Evolutionary conservation across 306 rosid species (phyloP).

Genomic region (Phaseolus lunatus): DNA sequence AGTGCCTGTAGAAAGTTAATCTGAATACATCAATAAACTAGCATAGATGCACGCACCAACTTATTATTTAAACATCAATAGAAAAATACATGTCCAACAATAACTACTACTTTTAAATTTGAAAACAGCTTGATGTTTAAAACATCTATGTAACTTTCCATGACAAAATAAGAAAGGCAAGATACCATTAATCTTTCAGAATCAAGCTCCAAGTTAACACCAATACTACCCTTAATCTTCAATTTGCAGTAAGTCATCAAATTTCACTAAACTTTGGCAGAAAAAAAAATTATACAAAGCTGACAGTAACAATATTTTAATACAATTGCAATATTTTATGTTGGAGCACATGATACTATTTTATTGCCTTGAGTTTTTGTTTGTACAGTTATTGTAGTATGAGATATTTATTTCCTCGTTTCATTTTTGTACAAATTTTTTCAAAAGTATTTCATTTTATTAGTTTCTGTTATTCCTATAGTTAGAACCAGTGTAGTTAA

Average conservation of each 20-base stretch:
- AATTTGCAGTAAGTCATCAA: constrained; percentile 31
- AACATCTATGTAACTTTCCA: background rate
- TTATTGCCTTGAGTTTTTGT: background rate
- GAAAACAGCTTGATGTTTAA: background rate
- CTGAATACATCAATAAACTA: constrained; percentile 40
- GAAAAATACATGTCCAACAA: constrained; percentile 20
- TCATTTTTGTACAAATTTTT: background rate
- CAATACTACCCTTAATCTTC: constrained; percentile 20
- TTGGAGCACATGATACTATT: background rate
- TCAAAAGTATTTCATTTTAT: background rate
- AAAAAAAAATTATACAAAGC: background rate
- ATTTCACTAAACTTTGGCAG: background rate
- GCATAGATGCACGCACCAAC: constrained; percentile 25
- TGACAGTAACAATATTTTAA: constrained; percentile 22
- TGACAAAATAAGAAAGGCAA: constrained; percentile 34
- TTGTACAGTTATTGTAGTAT: background rate
- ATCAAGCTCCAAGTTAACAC: constrained; percentile 24
- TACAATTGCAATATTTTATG: constrained; percentile 1
- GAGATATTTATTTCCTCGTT: background rate
- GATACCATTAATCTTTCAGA: constrained; percentile 3
- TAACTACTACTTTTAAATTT: constrained; percentile 19
- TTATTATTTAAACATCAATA: constrained; percentile 20
- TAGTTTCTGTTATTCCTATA: background rate
- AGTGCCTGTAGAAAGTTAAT: constrained; percentile 68
- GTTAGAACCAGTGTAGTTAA: too few species aligned